Percentiles rank a stretch among this genome's conserved stretches.
Evolutionary conservation across 768 basidiomycete genomes (phyloP).

Genomic region (Panaeolus papilionaceus): DNA sequence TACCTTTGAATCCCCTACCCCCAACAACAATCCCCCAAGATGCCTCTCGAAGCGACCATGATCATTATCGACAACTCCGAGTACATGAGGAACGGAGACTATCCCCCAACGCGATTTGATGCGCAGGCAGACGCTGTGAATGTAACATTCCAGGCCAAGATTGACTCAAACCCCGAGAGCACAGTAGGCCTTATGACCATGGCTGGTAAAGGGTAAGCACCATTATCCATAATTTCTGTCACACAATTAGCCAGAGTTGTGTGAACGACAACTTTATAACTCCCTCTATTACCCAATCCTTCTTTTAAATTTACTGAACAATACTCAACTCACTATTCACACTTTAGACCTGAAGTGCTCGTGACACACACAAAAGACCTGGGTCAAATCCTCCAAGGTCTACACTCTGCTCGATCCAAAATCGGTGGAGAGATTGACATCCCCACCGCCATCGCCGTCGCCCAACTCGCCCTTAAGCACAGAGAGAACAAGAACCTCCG

Average conservation of each 20-base stretch:
- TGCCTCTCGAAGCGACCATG: slow-evolving; percentile 98
- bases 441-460: slow-evolving; percentile 89
- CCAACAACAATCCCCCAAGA: slow-evolving; percentile 44
- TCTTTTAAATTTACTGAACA: background rate
- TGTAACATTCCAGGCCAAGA: slow-evolving; percentile 90
- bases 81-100: slow-evolving; percentile 96
- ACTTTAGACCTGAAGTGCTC: slow-evolving; percentile 86
- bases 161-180: slow-evolving; percentile 95
- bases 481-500: slow-evolving; percentile 98
- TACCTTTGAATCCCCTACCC: background rate
- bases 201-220: slow-evolving; percentile 91
- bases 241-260: background rate
- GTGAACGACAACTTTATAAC: background rate
- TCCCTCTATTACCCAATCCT: background rate
- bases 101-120: slow-evolving; percentile 83
- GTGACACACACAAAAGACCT: slow-evolving; percentile 96
- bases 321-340: slow-evolving; percentile 12
- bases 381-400: slow-evolving; percentile 85
- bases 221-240: slow-evolving; percentile 12
- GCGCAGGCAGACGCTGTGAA: slow-evolving; percentile 94
- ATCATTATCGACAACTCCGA: slow-evolving; percentile 98
- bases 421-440: slow-evolving; percentile 88
- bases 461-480: slow-evolving; percentile 96
- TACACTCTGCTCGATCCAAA: slow-evolving; percentile 73
- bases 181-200: slow-evolving; percentile 98